Percentiles rank a stretch among this genome's conserved stretches.
Conservation (phyloP, 2,329 filamentous ascomycete species). For the Stagonosporopsis vannaccii region DNA sequence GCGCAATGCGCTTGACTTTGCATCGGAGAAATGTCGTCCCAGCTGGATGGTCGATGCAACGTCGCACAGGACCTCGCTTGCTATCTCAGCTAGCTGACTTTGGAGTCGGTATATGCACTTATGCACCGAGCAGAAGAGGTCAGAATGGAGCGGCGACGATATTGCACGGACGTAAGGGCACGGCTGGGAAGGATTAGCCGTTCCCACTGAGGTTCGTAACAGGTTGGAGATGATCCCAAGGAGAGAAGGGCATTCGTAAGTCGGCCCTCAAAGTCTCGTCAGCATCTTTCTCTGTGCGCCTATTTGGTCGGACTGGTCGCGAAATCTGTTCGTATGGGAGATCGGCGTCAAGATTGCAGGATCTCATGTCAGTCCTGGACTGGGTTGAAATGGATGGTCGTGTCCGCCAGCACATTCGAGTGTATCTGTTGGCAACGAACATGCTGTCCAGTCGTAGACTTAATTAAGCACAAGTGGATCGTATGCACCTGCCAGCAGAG, state of each 20-base stretch:
- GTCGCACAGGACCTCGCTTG: constrained; percentile 2
- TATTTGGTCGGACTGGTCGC: background rate
- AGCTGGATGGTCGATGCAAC: constrained; percentile 3
- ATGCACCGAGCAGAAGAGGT: background rate
- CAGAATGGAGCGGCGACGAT: background rate
- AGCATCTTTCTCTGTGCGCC: background rate
- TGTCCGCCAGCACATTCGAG: no score
- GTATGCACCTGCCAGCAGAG: no score
- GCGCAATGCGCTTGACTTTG: constrained; percentile 6
- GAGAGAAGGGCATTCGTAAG: background rate
- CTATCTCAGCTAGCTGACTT: background rate
- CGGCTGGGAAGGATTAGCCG: background rate
- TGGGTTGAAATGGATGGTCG: no score
- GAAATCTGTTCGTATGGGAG: background rate
- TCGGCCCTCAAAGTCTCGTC: background rate
- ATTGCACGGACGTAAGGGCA: background rate
- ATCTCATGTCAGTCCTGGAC: no score
- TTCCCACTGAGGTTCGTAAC: background rate
- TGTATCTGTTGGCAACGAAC: no score
- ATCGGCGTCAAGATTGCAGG: no score
- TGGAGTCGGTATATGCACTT: background rate
- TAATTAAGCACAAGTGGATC: background rate
- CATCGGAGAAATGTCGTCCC: constrained; percentile 12
- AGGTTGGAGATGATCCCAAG: background rate
- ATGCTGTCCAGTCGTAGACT: no score